phyloP scores from a whole-genome alignment of 495 filamentous ascomycete species.

The Astrothelium macrocarpum region DNA sequence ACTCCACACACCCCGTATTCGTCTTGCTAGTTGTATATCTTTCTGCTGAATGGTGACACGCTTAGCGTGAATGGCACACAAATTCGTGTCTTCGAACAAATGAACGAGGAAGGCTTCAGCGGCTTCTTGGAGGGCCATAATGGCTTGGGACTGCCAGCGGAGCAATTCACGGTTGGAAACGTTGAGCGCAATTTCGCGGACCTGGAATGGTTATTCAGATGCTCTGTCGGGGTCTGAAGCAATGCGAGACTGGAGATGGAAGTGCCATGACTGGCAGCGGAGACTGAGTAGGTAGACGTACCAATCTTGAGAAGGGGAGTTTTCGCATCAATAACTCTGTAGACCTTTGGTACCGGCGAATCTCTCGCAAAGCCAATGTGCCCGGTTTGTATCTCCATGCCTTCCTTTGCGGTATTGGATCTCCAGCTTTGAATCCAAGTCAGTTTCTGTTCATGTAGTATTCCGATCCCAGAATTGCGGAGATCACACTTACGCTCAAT shows the following conservation, averaged over 20 bases:
- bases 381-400: conserved; percentile 69
- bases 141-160: conserved; percentile 87
- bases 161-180: conserved; percentile 45
- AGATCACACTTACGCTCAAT: neutral
- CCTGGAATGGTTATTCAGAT: conserved; percentile 40
- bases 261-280: no score
- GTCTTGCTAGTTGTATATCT: conserved; percentile 80
- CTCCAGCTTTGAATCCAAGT: neutral
- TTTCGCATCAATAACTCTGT: conserved; percentile 76
- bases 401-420: conserved; percentile 33
- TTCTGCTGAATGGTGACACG: conserved; percentile 97
- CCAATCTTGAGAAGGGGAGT: conserved; percentile 77
- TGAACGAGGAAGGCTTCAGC: conserved; percentile 89
- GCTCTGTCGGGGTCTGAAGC: no score
- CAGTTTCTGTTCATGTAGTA: neutral
- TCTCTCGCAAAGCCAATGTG: conserved; percentile 76
- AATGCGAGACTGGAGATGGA: no score
- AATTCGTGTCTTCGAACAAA: conserved; percentile 89
- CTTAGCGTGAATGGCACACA: conserved; percentile 93
- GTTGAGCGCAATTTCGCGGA: conserved; percentile 68
- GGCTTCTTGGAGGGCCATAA: conserved; percentile 83
- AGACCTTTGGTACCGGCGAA: conserved; percentile 69
- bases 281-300: conserved; percentile 31
- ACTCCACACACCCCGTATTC: conserved; percentile 67
- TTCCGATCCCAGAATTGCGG: neutral